Evolutionary conservation across 345 rosid species (phyloP).

Genomic region (Gossypium sturtianum): DNA sequence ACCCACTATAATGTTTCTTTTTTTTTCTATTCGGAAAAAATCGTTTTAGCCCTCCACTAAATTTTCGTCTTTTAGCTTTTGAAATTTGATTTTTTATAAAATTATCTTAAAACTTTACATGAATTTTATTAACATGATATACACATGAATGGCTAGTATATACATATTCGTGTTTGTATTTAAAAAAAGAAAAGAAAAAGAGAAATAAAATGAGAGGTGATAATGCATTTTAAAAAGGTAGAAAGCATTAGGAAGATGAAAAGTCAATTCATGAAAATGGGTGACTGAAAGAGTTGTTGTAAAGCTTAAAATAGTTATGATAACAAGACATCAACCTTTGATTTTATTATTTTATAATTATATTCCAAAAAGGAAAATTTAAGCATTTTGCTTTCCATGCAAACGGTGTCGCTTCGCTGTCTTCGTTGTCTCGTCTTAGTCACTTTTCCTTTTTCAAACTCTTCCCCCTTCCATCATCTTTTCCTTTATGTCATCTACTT

Average conservation of each 20-base stretch:
- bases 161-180: no score
- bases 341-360: background rate
- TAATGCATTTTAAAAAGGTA: background rate
- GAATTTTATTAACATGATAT: no score
- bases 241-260: background rate
- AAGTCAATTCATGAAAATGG: conserved; percentile 9
- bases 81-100: no score
- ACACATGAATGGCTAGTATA: no score
- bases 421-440: conserved; percentile 15
- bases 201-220: background rate
- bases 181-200: no score
- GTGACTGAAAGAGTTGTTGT: conserved; percentile 16
- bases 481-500: background rate
- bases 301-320: conserved; percentile 20
- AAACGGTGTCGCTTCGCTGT: background rate
- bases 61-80: no score
- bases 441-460: conserved; percentile 22
- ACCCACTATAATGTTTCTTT: no score
- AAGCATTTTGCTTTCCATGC: background rate
- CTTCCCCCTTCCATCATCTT: background rate
- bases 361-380: background rate
- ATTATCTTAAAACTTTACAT: no score
- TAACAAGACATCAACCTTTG: conserved; percentile 16
- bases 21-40: no score
- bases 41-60: no score